Evolutionary conservation across 768 basidiomycete species (phyloP).

Genomic region (Suillus subaureus): DNA sequence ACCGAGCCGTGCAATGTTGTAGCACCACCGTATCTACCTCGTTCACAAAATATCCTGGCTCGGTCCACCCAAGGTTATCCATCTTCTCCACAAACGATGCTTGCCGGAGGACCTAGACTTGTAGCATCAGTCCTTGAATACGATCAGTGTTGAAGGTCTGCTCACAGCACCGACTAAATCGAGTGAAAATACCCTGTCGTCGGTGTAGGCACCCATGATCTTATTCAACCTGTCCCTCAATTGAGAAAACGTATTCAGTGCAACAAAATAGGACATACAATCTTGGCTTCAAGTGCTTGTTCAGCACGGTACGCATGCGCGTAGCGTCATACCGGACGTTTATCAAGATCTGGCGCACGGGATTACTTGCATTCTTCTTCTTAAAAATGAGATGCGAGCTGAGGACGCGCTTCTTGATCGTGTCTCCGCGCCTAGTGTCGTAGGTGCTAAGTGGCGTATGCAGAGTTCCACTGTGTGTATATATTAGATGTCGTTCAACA

Average conservation of each 20-base stretch:
- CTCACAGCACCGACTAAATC: conserved; percentile 59
- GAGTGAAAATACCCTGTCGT: conserved; percentile 54
- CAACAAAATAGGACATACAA: conserved; percentile 20
- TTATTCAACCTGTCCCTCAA: conserved; percentile 30
- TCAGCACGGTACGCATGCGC: conserved; percentile 5
- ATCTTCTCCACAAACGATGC: conserved; percentile 57
- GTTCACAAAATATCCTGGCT: conserved; percentile 39
- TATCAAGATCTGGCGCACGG: neutral
- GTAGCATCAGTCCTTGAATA: neutral
- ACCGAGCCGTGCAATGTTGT: conserved; percentile 52
- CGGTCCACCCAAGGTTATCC: conserved; percentile 53
- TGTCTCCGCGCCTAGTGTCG: conserved; percentile 23
- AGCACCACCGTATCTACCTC: conserved; percentile 44
- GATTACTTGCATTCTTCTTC: neutral
- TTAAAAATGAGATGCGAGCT: neutral
- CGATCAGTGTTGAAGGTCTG: neutral
- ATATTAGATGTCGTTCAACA: neutral
- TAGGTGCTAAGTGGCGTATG: conserved; percentile 22
- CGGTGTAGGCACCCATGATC: conserved; percentile 49
- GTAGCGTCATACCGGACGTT: conserved; percentile 15
- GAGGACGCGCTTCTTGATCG: conserved; percentile 24
- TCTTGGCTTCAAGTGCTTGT: conserved; percentile 17
- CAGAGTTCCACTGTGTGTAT: conserved; percentile 34
- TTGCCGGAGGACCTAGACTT: conserved; percentile 51
- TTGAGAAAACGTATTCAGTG: neutral